A percentile compares a stretch with the other conserved stretches of the same genome.
phyloP scores from a whole-genome alignment of 2,329 filamentous ascomycete genomes.

The Fusarium nematophilum region DNA sequence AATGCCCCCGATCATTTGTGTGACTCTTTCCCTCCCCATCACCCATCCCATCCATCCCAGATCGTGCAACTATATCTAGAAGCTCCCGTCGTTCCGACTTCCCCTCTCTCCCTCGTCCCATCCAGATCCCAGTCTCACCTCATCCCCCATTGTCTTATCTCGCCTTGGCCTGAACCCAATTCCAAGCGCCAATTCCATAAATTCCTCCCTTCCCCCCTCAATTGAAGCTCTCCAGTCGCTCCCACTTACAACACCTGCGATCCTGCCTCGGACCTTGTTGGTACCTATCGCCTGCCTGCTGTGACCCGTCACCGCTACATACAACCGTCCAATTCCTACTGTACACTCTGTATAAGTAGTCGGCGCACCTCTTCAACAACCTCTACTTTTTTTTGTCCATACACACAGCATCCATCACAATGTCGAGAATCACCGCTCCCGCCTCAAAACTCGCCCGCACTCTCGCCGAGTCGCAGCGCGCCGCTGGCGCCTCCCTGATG shows the following conservation, averaged over 20 bases:
- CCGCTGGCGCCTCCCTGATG: conserved; percentile 54
- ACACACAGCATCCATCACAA: conserved; percentile 39
- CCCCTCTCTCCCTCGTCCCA: conserved; percentile 16
- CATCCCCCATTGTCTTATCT: conserved; percentile 11
- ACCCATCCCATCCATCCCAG: conserved; percentile 3
- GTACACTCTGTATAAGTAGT: conserved; percentile 32
- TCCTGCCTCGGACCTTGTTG: conserved; percentile 2
- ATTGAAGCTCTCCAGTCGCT: conserved; percentile 19
- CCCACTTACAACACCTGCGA: conserved; percentile 18
- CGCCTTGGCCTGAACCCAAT: conserved; percentile 16
- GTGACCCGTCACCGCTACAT: conserved; percentile 29
- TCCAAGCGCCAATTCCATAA: conserved; percentile 24
- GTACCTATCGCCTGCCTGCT: conserved; percentile 26
- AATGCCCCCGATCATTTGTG: not conserved
- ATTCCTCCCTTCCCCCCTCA: conserved; percentile 19
- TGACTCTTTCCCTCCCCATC: conserved; percentile 5
- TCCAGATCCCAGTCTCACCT: conserved; percentile 6
- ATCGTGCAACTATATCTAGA: conserved; percentile 13
- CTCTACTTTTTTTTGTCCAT: not conserved
- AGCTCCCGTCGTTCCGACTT: conserved; percentile 20
- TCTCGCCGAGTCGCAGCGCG: conserved; percentile 57
- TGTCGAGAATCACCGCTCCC: conserved; percentile 64
- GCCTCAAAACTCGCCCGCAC: conserved; percentile 61
- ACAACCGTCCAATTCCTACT: conserved; percentile 12
- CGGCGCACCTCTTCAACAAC: conserved; percentile 1